Percentiles rank a stretch among this genome's conserved stretches.
These are phyloP conservation scores for Cercis canadensis DNA, from an alignment of 306 rosid species.

Conservation along the genomic window DNA sequence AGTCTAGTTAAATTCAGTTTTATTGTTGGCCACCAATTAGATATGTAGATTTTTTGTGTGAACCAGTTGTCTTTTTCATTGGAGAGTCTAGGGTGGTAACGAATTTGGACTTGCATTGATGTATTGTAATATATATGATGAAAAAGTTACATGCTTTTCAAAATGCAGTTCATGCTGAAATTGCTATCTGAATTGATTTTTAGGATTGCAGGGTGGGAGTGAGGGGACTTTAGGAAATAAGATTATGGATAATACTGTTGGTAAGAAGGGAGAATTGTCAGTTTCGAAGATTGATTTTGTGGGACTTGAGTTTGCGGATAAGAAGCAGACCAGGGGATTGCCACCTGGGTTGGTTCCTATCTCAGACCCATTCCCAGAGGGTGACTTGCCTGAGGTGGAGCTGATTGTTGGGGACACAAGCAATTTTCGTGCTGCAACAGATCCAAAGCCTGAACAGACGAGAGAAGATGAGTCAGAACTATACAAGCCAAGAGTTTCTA, in stretches of 20 bases:
- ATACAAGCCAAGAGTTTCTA: slow-evolving; percentile 90
- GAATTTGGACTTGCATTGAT: slow-evolving; percentile 8
- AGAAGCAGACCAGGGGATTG: slow-evolving; percentile 65
- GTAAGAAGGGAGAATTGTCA: slow-evolving; percentile 61
- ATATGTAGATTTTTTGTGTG: not conserved
- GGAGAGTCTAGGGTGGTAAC: slow-evolving; percentile 8
- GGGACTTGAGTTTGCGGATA: slow-evolving; percentile 85
- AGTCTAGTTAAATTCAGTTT: not conserved
- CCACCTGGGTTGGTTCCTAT: slow-evolving; percentile 86
- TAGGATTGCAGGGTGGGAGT: slow-evolving; percentile 50
- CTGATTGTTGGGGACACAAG: slow-evolving; percentile 73
- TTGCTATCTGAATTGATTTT: slow-evolving; percentile 32
- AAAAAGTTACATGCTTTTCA: not conserved
- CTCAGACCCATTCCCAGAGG: slow-evolving; percentile 59
- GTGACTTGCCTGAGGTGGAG: slow-evolving; percentile 76
- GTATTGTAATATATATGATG: not conserved
- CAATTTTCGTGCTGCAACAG: slow-evolving; percentile 52
- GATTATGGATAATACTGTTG: slow-evolving; percentile 38
- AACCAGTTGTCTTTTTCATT: slow-evolving; percentile 14
- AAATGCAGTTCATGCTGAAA: slow-evolving; percentile 39
- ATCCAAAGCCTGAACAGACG: slow-evolving; percentile 42
- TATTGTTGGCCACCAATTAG: not conserved
- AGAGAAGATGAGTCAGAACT: slow-evolving; percentile 56
- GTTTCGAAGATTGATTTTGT: slow-evolving; percentile 81
- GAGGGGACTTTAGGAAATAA: slow-evolving; percentile 33